phyloP scores from a whole-genome alignment of 306 rosid genomes.

The Dicorynia guianensis region DNA sequence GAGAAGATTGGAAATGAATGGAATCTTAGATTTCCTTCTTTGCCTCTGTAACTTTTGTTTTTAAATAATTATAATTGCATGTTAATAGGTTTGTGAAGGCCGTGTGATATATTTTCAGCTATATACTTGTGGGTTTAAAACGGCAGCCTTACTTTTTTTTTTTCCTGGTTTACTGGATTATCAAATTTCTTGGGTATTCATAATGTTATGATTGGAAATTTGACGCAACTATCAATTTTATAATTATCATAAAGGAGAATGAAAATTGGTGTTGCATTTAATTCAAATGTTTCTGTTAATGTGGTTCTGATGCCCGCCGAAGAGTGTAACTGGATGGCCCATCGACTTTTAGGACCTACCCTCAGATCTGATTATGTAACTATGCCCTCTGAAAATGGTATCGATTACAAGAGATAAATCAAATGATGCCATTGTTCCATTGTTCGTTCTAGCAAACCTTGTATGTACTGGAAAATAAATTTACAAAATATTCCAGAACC shows the following conservation, averaged over 20 bases:
- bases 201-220: constrained; percentile 37
- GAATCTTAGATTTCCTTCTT: constrained; percentile 34
- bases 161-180: constrained; percentile 24
- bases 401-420: not conserved
- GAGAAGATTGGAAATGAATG: constrained; percentile 28
- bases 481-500: not conserved
- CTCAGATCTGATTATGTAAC: not conserved
- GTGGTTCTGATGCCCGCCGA: not conserved
- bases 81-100: constrained; percentile 37
- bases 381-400: too few species aligned
- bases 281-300: not conserved
- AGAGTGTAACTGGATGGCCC: not conserved
- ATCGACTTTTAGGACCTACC: not conserved
- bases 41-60: constrained; percentile 35
- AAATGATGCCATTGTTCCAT: not conserved
- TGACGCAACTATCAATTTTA: constrained; percentile 31
- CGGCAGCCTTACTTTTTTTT: not conserved
- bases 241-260: not conserved
- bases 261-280: not conserved
- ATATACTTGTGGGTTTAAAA: constrained; percentile 34
- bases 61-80: constrained; percentile 20
- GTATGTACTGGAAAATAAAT: not conserved
- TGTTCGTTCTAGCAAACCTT: not conserved
- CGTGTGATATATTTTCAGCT: not conserved
- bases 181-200: constrained; percentile 14